Evolutionary conservation across 495 filamentous ascomycete genomes (phyloP).

Genomic region (Hypomontagnella monticulosa): DNA sequence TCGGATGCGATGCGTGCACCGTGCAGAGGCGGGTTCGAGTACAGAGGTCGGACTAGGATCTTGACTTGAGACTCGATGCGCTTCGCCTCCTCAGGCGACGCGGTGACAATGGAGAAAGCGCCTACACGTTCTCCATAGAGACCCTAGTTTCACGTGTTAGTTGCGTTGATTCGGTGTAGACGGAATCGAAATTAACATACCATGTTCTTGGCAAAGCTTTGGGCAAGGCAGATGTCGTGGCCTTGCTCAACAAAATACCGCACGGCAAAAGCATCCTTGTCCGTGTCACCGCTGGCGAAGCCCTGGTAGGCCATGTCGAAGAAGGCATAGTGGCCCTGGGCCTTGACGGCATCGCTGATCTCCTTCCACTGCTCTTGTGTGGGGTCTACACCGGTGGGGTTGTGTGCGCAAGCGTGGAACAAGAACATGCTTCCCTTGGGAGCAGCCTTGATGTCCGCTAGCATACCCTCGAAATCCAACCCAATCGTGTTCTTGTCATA

Average conservation of each 20-base stretch:
- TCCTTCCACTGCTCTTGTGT: constrained; percentile 91
- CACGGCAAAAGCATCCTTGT: constrained; percentile 91
- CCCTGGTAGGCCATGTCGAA: constrained; percentile 99
- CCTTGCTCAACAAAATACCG: constrained; percentile 92
- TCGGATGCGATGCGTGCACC: constrained; percentile 92
- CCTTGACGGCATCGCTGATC: constrained; percentile 90
- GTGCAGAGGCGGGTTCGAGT: constrained; percentile 98
- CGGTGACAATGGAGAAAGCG: constrained; percentile 92
- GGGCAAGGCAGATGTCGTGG: constrained; percentile 86
- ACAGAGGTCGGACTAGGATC: constrained; percentile 94
- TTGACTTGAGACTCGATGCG: constrained; percentile 97
- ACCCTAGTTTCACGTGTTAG: constrained; percentile 62
- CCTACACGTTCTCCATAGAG: constrained; percentile 98
- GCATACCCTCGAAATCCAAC: constrained; percentile 93
- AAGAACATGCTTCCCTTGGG: constrained; percentile 88
- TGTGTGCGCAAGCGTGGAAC: constrained; percentile 97
- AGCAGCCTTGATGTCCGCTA: constrained; percentile 89
- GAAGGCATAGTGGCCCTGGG: constrained; percentile 90
- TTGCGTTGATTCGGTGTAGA: not conserved
- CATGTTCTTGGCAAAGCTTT: constrained; percentile 99
- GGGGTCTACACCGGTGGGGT: constrained; percentile 97
- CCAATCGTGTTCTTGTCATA: constrained; percentile 99
- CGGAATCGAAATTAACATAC: constrained; percentile 53
- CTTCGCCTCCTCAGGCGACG: constrained; percentile 88
- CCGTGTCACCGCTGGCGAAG: constrained; percentile 91